Evolutionary conservation across 2,329 filamentous ascomycete species (phyloP), one percentile per base, ranked within the genome.

Genomic region (Alternaria viburni): DNA sequence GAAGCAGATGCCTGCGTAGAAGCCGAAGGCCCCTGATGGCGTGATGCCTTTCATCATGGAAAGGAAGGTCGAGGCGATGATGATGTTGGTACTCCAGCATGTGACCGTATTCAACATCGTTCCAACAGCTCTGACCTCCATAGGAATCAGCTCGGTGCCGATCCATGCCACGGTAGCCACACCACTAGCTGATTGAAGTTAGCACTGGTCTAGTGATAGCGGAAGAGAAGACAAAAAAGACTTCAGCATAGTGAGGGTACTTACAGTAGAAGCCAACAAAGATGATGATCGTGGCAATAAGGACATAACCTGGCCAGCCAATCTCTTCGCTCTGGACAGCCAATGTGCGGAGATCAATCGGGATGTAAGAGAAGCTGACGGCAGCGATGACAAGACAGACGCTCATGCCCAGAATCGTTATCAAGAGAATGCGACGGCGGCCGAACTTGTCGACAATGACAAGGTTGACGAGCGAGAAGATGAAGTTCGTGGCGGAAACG

Each of bases 401-500:
- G 0, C 87, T 84, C 93, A 97, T 97, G 62, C 93, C 87, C 95
- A 70, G 57, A 2, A 74, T 60, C 3, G 71, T 74, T 28, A 74
- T 58, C 5, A 75, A 56, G 13, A 75, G 84, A 46, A 96, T 92
- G 25, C 89, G 87, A 43, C 93, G 87, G 17, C 93, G 87, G 2
- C 93, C 93, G 57, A 96, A 86, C 21, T 86, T 89, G 79, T 97
- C 93, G 67, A 97, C 93, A 21, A 93, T 83, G 23, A 89, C 81
- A 59, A 97, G 86, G 17, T 93, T 93, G 54, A 89, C 82, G n/a
- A 92, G 81, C 0, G 93, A 96, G 75, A 95, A 92, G 51, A 90
- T 69, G 72, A 96, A 94, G 75, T 97, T 97, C 25, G 93, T 95
- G 46, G 90, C 84, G 0, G 93, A 93, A 9, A 97, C 90, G 1